Conservation (phyloP, 768 basidiomycete genomes). For the Mycena rebaudengoi region DNA sequence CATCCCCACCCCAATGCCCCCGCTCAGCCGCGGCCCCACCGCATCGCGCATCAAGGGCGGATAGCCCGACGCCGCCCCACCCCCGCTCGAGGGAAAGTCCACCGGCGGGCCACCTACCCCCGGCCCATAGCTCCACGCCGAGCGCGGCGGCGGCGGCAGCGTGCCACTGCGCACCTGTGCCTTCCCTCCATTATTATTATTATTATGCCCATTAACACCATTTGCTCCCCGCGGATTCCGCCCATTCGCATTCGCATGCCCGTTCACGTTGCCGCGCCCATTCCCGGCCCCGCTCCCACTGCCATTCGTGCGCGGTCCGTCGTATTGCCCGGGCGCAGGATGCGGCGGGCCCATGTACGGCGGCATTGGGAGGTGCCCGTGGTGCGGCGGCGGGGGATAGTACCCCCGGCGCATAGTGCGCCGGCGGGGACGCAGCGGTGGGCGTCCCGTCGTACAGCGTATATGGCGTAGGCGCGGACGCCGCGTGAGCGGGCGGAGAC, state of each 20-base stretch:
- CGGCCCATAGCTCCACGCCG: conserved; percentile 79
- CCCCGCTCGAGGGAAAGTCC: conserved; percentile 19
- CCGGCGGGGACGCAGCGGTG: conserved; percentile 10
- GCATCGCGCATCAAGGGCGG: conserved; percentile 11
- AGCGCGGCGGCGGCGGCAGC: conserved; percentile 51
- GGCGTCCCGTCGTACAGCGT: conserved; percentile 15
- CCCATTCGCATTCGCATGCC: conserved; percentile 4
- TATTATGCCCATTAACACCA: conserved; percentile 35
- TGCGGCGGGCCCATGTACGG: conserved; percentile 23
- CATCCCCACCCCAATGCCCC: conserved; percentile 59
- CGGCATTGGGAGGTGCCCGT: conserved; percentile 18
- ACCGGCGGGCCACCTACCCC: conserved; percentile 44
- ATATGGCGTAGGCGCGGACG: neutral
- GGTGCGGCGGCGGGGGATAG: conserved; percentile 13
- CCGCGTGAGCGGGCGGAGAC: neutral
- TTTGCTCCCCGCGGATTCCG: conserved; percentile 39
- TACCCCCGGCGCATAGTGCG: conserved; percentile 15
- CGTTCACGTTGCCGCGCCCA: neutral
- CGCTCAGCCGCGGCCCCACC: conserved; percentile 25
- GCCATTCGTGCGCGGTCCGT: neutral
- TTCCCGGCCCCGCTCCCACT: neutral
- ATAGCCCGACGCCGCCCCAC: neutral
- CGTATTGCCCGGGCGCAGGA: conserved; percentile 1
- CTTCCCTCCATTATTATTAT: conserved; percentile 35
- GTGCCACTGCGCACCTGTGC: conserved; percentile 33